Base-by-base conservation (phyloP, 352 stramenopile genomes). In the Phytophthora multivora region DNA sequence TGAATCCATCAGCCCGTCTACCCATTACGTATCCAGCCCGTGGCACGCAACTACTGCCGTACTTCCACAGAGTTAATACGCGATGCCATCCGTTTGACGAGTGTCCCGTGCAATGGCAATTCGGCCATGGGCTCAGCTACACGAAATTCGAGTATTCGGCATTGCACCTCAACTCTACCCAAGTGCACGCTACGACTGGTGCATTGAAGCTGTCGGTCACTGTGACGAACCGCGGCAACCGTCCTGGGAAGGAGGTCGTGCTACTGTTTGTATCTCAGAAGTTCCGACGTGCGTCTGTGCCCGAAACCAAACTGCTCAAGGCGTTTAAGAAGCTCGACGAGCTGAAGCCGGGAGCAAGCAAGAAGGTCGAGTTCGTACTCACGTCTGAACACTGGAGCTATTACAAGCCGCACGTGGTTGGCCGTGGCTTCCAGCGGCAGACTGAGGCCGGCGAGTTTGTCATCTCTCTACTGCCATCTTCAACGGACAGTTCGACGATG, bases 261-360 rank as follows among this genome's bases (percentile, higher is more conserved):
- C 51, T 97, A 53, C 66, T 96, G 1, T 93, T 93, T 45, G 54
- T 90, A 16, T 58, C 78, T 2, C 75, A 95, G 47, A 67, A 75
- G 16, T 83, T 71, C 56, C 71, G 86, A 9, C 50, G 72, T 13
- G 70, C 65, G 10, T 70, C 80, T 21, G 74, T 87, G 4, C 87
- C 87, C 0, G 83, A 92, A 56, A 72, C 72, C 47, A 94, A 93
- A 55, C 55, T 92, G 60, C 80, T 96, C 23, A 91, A 89, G 67
- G 67, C 75, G 11, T 93, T 94, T 58, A 50, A 74, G 38, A 94
- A 93, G 71, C 59, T 94, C 33, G 59, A 72, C 4, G 56, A 88
- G 10, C 38, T 64, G 5, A 31, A 73, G 0, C 53, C 63, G 5
- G 71, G 71, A 5, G 54, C 71, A 12, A 70, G 50, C 5, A 66